Conservation (phyloP, 2,329 filamentous ascomycete species). For the Sclerotinia spermophila region DNA sequence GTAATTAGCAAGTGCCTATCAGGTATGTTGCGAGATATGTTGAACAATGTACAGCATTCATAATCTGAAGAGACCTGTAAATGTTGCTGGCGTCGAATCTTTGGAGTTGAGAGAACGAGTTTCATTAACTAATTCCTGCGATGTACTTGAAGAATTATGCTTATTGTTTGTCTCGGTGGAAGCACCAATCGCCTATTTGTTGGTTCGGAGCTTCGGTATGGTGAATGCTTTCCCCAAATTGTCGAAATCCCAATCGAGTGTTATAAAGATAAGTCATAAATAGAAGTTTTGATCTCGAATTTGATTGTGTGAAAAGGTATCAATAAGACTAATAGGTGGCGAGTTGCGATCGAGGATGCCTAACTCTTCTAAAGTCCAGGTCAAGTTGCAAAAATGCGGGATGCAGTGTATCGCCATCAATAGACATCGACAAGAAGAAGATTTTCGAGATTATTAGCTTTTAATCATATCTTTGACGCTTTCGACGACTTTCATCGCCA, state of each 20-base stretch:
- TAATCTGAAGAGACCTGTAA: neutral
- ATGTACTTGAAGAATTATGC: no score
- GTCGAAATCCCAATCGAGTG: no score
- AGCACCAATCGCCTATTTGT: no score
- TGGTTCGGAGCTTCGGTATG: no score
- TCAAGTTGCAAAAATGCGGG: no score
- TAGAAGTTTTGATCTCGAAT: neutral
- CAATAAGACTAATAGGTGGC: neutral
- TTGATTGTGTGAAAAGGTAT: neutral
- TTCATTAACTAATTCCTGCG: neutral
- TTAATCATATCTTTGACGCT: slow-evolving; percentile 11
- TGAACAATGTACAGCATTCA: neutral
- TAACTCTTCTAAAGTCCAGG: neutral
- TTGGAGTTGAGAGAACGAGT: neutral
- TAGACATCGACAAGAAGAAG: neutral
- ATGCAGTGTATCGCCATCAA: no score
- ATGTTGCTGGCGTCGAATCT: neutral
- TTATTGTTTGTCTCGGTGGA: no score
- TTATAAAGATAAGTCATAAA: no score
- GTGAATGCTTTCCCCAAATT: no score
- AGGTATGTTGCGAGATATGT: no score
- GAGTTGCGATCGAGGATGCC: no score
- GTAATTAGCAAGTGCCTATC: no score
- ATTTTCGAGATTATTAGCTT: neutral
- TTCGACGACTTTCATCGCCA: slow-evolving; percentile 44